Evolutionary conservation across 495 filamentous ascomycete species (phyloP).

Genomic region (Parachaetomium inaequale): DNA sequence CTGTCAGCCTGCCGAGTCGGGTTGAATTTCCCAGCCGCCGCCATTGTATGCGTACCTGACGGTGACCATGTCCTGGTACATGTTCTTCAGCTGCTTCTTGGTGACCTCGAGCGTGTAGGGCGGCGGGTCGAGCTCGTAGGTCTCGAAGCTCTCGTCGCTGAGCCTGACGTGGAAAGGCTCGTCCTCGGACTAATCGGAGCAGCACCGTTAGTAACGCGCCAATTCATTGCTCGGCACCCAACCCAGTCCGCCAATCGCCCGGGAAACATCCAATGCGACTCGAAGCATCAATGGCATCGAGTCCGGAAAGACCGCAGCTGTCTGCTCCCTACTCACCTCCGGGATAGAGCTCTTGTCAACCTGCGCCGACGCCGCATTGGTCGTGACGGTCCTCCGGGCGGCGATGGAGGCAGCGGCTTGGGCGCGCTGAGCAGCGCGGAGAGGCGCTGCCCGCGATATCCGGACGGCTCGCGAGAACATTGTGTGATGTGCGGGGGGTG

Average conservation of each 20-base stretch:
- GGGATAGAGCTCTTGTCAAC: slow-evolving; percentile 80
- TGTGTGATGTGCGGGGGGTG: slow-evolving; percentile 16
- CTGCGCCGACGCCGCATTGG: slow-evolving; percentile 87
- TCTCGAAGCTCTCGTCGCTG: slow-evolving; percentile 98
- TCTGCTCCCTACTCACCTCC: slow-evolving; percentile 40
- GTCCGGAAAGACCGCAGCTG: slow-evolving; percentile 1
- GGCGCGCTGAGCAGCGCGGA: slow-evolving; percentile 39
- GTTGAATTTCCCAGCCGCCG: neutral
- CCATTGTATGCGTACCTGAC: slow-evolving; percentile 75
- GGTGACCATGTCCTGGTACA: slow-evolving; percentile 97
- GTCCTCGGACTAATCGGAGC: slow-evolving; percentile 71
- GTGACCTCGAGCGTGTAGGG: slow-evolving; percentile 86
- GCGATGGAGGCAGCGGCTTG: slow-evolving; percentile 52
- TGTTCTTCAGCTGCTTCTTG: slow-evolving; percentile 96
- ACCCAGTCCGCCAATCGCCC: neutral
- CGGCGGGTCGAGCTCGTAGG: slow-evolving; percentile 96
- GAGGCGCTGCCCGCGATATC: slow-evolving; percentile 44
- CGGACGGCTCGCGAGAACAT: slow-evolving; percentile 55
- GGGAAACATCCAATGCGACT: neutral
- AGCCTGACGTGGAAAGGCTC: slow-evolving; percentile 89
- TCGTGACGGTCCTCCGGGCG: slow-evolving; percentile 69
- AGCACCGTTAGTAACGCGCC: slow-evolving; percentile 9
- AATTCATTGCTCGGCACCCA: neutral
- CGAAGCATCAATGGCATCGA: neutral
- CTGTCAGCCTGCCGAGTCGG: neutral